Evolutionary conservation across 352 stramenopile species (phyloP).

Genomic region (Phytophthora pisi): DNA sequence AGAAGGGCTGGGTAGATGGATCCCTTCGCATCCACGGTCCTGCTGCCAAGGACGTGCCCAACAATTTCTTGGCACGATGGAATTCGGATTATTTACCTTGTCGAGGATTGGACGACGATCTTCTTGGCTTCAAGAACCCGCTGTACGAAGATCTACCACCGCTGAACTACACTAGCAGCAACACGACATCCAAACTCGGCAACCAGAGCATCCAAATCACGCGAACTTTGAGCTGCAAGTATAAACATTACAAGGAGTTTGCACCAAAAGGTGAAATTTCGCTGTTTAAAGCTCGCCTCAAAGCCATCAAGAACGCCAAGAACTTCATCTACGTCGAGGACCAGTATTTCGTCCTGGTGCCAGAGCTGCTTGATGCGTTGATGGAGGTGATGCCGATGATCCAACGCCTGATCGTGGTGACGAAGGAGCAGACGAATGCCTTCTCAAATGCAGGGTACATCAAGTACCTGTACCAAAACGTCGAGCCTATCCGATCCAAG

Average conservation of each 20-base stretch:
- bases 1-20: slow-evolving; percentile 61
- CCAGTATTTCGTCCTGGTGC: slow-evolving; percentile 43
- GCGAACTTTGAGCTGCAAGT: slow-evolving; percentile 63
- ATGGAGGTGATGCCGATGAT: slow-evolving; percentile 46
- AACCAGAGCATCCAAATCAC: slow-evolving; percentile 54
- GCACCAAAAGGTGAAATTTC: slow-evolving; percentile 56
- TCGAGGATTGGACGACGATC: slow-evolving; percentile 27
- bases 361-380: slow-evolving; percentile 44
- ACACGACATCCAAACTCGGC: slow-evolving; percentile 13
- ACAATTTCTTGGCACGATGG: slow-evolving; percentile 59
- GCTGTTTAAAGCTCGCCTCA: slow-evolving; percentile 42
- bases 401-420: slow-evolving; percentile 54
- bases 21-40: slow-evolving; percentile 48
- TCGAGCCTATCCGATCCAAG: slow-evolving; percentile 39
- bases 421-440: slow-evolving; percentile 30
- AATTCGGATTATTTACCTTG: slow-evolving; percentile 42
- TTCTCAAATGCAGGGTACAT: slow-evolving; percentile 35
- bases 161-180: slow-evolving; percentile 14
- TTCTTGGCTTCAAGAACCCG: slow-evolving; percentile 53
- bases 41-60: slow-evolving; percentile 46
- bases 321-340: slow-evolving; percentile 38
- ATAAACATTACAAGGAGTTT: slow-evolving; percentile 52
- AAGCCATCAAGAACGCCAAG: slow-evolving; percentile 51
- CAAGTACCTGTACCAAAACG: slow-evolving; percentile 56
- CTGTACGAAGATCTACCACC: slow-evolving; percentile 19